phyloP scores from a whole-genome alignment of 2,329 filamentous ascomycete species.

The Fusarium sp. region DNA sequence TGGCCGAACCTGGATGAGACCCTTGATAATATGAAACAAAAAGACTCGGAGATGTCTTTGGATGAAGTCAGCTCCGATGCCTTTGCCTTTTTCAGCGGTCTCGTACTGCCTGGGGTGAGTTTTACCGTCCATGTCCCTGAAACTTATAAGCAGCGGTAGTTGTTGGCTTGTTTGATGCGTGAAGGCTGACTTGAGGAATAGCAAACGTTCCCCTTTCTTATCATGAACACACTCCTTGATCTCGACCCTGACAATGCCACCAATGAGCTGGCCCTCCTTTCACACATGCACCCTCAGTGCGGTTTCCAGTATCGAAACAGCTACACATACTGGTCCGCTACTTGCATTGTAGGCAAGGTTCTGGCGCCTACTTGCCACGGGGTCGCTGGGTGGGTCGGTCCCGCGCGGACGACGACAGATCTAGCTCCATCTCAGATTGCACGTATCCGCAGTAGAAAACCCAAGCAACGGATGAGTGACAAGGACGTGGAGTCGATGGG shows the following conservation, averaged over 20 bases:
- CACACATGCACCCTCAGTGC: constrained; percentile 74
- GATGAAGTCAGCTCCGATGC: constrained; percentile 75
- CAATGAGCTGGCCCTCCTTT: constrained; percentile 74
- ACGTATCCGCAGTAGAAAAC: constrained; percentile 70
- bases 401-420: constrained; percentile 75
- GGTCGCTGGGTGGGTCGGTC: constrained; percentile 80
- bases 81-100: constrained; percentile 81
- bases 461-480: constrained; percentile 66
- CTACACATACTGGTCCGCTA: constrained; percentile 81
- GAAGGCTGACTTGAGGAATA: constrained; percentile 41
- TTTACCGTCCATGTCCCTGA: neutral
- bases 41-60: constrained; percentile 68
- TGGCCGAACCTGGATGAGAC: constrained; percentile 80
- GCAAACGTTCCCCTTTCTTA: constrained; percentile 76
- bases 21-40: constrained; percentile 70
- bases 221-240: constrained; percentile 83
- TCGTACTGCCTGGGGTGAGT: constrained; percentile 76
- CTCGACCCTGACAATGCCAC: constrained; percentile 77
- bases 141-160: neutral
- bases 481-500: constrained; percentile 75
- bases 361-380: constrained; percentile 78
- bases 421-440: constrained; percentile 77
- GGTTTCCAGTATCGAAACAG: constrained; percentile 81
- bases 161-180: neutral
- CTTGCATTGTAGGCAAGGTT: constrained; percentile 80